These are phyloP conservation scores for Musa balbisiana DNA, from an alignment of 202 grass and related monocot genomes.

Conservation along the genomic window DNA sequence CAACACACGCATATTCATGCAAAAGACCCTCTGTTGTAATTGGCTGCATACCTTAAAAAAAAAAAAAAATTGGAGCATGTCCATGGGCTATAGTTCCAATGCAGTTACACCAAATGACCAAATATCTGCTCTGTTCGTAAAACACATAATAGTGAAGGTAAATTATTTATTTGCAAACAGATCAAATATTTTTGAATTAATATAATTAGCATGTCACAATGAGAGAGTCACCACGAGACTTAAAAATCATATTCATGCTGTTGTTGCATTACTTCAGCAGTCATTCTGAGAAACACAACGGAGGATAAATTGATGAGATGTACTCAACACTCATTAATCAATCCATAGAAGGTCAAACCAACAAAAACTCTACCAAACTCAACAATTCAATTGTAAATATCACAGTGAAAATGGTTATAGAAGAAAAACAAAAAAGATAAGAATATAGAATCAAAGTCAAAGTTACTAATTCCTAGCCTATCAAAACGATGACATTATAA, in stretches of 20 bases:
- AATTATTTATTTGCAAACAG: neutral
- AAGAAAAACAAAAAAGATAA: neutral
- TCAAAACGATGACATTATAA: neutral
- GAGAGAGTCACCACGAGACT: slow-evolving; percentile 41
- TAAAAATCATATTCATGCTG: slow-evolving; percentile 95
- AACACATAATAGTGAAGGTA: slow-evolving; percentile 10
- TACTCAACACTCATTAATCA: neutral
- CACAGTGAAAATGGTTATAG: neutral
- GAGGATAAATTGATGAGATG: neutral
- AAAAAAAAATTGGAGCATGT: no score
- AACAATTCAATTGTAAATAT: neutral
- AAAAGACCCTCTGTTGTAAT: neutral
- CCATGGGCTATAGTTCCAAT: slow-evolving; percentile 81
- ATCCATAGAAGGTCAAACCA: neutral
- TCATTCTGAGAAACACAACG: slow-evolving; percentile 59
- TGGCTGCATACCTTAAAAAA: slow-evolving; percentile 41
- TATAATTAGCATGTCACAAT: neutral
- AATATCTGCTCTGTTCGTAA: slow-evolving; percentile 73
- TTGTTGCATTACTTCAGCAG: slow-evolving; percentile 99
- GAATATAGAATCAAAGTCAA: neutral
- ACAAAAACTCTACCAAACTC: neutral
- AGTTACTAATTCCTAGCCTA: neutral
- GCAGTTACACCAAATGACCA: slow-evolving; percentile 99
- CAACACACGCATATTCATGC: neutral
- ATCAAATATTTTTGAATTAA: slow-evolving; percentile 14